Base-by-base conservation (phyloP, 2,329 filamentous ascomycete genomes). In the Diatrype stigma region DNA sequence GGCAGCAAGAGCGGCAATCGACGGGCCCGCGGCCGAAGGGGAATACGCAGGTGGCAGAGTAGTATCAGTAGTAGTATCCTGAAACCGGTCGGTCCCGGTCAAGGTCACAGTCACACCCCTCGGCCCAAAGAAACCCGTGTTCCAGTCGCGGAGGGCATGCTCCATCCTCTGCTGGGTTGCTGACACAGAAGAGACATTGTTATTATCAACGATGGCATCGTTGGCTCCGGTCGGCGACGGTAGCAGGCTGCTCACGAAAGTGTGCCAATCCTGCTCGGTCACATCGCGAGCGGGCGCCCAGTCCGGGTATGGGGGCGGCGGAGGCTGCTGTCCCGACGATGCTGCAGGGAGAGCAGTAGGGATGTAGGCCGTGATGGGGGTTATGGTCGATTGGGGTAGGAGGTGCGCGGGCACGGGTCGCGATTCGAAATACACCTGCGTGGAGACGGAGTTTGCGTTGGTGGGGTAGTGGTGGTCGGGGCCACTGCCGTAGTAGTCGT, bases 221-320 rank as follows among this genome's bases (percentile, higher is more conserved):
- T 62, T 55, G 64, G 65, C 28, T 69, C 67, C 28, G 2, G 72
- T 73, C 56, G 4, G 69, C 66, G 60, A 79, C 0, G 81, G 80
- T 21, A 84, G 62, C 16, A 84, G 63, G 53, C 76, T 77, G 57
- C 82, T 82, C 44, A 80, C 56, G 63, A 85, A 84, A 0, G 80
- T 82, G 34, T 73, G 71, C 81, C 81, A 85, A 60, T 85, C 81
- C 57, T 79, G 74, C 14, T 66, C 57, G 1, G 67, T 73, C 12
- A 82, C 70, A 48, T 80, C 78, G 37, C 72, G 73, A 5, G 56
- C 56, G 6, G 62, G 66, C 60, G 71, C 71, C 30, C 66, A 66
- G 10, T 30, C 26, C 1, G 67, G 70, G 48, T 73, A 79, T 0
- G 77, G 74, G 6, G 26, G 26, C 26, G 10, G 26, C 10, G n/a